These are phyloP conservation scores for Saccharomyces cerevisiae DNA, from an alignment of 805 yeast genomes.

Conservation along the genomic window DNA sequence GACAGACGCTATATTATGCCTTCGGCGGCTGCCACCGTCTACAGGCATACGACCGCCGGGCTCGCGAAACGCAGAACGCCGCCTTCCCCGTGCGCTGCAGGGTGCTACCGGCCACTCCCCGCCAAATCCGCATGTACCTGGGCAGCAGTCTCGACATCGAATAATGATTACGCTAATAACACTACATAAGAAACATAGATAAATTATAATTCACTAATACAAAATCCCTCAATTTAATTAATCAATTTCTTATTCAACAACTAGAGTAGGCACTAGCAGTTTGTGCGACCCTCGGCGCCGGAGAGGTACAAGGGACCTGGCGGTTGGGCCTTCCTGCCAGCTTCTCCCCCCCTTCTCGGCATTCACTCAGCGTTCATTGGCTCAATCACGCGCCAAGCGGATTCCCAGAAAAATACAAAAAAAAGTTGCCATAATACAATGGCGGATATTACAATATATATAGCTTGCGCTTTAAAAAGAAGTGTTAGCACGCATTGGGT, in stretches of 20 bases:
- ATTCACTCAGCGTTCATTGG: not conserved
- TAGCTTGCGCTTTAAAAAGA: not conserved
- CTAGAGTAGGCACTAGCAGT: not conserved
- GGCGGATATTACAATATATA: not conserved
- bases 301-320: not conserved
- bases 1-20: constrained; percentile 60
- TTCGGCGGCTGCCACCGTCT: constrained; percentile 89
- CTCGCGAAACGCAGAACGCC: constrained; percentile 29
- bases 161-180: not conserved
- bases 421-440: not conserved
- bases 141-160: constrained; percentile 39
- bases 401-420: not conserved
- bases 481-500: not conserved
- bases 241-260: not conserved
- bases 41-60: constrained; percentile 66
- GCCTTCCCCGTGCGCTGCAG: constrained; percentile 55
- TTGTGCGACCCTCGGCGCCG: not conserved
- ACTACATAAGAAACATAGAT: not conserved
- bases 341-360: not conserved
- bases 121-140: constrained; percentile 57
- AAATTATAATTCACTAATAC: not conserved
- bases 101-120: constrained; percentile 65
- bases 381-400: not conserved
- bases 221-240: not conserved
- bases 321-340: not conserved